These are phyloP conservation scores for Pseudocercospora fijiensis DNA, from an alignment of 2,329 filamentous ascomycete species.

Conservation along the genomic window DNA sequence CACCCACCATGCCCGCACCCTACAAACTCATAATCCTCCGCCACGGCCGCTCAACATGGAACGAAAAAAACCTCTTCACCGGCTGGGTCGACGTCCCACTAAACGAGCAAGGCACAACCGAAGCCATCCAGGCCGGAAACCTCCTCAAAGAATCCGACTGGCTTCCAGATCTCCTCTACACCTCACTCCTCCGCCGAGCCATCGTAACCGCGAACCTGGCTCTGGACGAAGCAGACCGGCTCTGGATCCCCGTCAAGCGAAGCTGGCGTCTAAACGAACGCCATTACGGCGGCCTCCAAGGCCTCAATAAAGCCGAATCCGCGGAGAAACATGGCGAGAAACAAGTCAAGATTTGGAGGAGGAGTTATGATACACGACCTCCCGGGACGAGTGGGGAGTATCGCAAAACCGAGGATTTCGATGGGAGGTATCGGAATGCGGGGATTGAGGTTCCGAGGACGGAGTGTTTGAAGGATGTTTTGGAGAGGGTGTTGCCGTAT, in stretches of 20 bases:
- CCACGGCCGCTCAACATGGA: constrained; percentile 21
- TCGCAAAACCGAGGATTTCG: constrained; percentile 13
- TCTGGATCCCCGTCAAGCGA: constrained; percentile 16
- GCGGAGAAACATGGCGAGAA: constrained; percentile 16
- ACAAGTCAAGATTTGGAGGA: constrained; percentile 16
- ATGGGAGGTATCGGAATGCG: constrained; percentile 11
- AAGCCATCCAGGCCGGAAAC: constrained; percentile 18
- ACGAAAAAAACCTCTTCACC: constrained; percentile 24
- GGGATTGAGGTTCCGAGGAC: constrained; percentile 15
- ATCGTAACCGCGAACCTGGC: constrained; percentile 17
- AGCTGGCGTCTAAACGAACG: constrained; percentile 18
- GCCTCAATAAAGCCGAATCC: constrained; percentile 15
- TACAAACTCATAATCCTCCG: constrained; percentile 24
- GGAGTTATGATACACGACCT: constrained; percentile 10
- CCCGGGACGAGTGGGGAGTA: constrained; percentile 14
- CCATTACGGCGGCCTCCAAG: constrained; percentile 19
- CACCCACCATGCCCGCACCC: neutral
- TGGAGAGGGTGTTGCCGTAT: constrained; percentile 16
- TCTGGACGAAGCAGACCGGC: constrained; percentile 12
- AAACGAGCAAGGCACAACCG: constrained; percentile 15
- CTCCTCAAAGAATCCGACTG: constrained; percentile 14
- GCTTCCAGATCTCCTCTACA: constrained; percentile 19
- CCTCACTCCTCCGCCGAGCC: constrained; percentile 17
- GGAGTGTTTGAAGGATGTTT: constrained; percentile 20
- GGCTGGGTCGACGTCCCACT: constrained; percentile 25